Evolutionary conservation across 208 protist genomes (phyloP).

Genomic region (Leishmania arabica): DNA sequence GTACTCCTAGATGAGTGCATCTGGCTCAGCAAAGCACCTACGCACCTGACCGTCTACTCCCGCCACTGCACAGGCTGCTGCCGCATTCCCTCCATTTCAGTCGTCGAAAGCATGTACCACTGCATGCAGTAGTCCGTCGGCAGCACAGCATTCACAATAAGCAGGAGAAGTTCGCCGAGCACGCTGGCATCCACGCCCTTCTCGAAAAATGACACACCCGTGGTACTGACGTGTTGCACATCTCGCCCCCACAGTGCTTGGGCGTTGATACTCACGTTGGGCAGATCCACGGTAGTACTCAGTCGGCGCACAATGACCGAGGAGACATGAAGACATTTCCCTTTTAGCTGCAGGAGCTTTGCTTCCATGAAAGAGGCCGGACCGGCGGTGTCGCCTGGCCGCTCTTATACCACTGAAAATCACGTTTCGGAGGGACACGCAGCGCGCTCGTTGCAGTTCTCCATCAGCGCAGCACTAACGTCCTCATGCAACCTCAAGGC

Average conservation of each 20-base stretch:
- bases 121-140: conserved; percentile 49
- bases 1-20: conserved; percentile 10
- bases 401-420: conserved; percentile 3
- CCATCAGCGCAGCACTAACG: conserved; percentile 18
- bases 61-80: conserved; percentile 34
- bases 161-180: conserved; percentile 30
- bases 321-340: conserved; percentile 49
- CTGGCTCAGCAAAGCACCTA: conserved; percentile 18
- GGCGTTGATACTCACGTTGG: conserved; percentile 43
- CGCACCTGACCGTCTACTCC: conserved; percentile 36
- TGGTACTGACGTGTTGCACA: conserved; percentile 19
- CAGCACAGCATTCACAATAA: conserved; percentile 56
- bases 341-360: conserved; percentile 35
- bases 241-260: conserved; percentile 41
- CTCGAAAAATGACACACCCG: conserved; percentile 13
- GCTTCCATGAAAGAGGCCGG: conserved; percentile 3
- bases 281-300: conserved; percentile 35
- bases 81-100: conserved; percentile 36
- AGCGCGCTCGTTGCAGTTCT: conserved; percentile 1
- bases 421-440: not conserved
- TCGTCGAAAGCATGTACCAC: conserved; percentile 23
- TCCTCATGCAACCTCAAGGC: conserved; percentile 35
- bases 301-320: conserved; percentile 36
- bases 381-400: not conserved
- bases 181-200: conserved; percentile 19